Evolutionary conservation across 2,329 filamentous ascomycete species (phyloP).

Genomic region (Zasmidium cellare): DNA sequence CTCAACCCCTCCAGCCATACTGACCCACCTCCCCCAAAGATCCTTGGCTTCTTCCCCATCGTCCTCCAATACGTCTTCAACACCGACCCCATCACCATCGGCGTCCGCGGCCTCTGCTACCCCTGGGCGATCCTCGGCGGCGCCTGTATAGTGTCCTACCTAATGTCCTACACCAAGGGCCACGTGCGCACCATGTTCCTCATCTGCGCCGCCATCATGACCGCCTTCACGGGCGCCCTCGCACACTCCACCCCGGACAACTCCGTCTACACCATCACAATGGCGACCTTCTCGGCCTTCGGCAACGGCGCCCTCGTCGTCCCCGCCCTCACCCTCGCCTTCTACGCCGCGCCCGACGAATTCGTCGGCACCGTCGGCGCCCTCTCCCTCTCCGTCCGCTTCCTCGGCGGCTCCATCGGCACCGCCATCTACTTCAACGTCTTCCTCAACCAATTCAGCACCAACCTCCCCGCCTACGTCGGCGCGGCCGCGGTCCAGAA

Average conservation of each 20-base stretch:
- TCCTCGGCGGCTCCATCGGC: conserved; percentile 64
- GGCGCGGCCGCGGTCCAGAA: conserved; percentile 41
- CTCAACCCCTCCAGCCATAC: not conserved
- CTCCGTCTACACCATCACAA: conserved; percentile 35
- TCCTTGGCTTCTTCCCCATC: conserved; percentile 60
- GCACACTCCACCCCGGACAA: conserved; percentile 27
- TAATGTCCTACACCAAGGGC: conserved; percentile 59
- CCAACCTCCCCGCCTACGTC: conserved; percentile 54
- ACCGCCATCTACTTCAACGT: conserved; percentile 51
- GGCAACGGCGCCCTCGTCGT: conserved; percentile 68
- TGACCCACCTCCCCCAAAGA: not conserved
- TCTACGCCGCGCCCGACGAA: conserved; percentile 62
- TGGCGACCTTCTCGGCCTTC: conserved; percentile 61
- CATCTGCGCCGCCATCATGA: conserved; percentile 62
- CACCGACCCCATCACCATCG: conserved; percentile 62
- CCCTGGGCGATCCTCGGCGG: conserved; percentile 63
- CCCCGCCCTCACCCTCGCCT: conserved; percentile 65
- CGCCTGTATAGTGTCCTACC: conserved; percentile 57
- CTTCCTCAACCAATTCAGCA: conserved; percentile 47
- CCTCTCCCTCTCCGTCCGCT: conserved; percentile 65
- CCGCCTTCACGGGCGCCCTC: conserved; percentile 48
- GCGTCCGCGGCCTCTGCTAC: conserved; percentile 63
- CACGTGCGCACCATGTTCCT: conserved; percentile 62
- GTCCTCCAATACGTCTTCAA: conserved; percentile 65
- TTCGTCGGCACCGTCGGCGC: conserved; percentile 68